Evolutionary conservation across 73 alveolate genomes (phyloP), one percentile per base, ranked within the genome.

Genomic region (Paramecium bursaria): DNA sequence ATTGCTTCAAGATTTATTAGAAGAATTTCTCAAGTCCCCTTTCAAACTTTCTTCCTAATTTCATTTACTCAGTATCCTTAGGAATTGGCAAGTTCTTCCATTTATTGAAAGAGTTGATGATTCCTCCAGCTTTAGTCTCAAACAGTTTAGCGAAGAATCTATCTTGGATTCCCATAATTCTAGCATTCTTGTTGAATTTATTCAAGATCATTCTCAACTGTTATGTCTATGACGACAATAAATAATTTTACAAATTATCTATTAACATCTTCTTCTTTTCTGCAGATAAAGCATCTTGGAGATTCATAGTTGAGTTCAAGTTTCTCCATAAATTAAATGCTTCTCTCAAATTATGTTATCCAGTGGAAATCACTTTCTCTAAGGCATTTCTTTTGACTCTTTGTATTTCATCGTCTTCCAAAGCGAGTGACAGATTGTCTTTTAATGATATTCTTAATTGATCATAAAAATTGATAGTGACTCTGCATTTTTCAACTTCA

Each of bases 1-100:
- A 67, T 2, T 21, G 60, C 11, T 67, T 67, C 22, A 67, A 19
- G 22, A 39, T 42, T 14, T 21, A 5, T 4, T 15, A 57, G 60
- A 67, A 67, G 4, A 67, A 17, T 4, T 25, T 42, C 1, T 67
- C 82, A n/a, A 67, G 30, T 0, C 35, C 21, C 44, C 82, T 67
- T 21, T 67, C 82, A 6, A 67, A 67, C 17, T 67, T 67, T 67
- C 82, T 67, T 35, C 50, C 82, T 19, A 39, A 39, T 47, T 67
- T 67, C 21, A 67, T 21, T 35, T 31, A 31, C 44, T 67, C 82
- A 42, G 53, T 67, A 39, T 67, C 50, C 4, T 11, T 21, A 39
- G 82, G 82, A 11, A 25, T 47, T 5, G 82, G 82, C 10, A 67
- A 27, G 14, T 67, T 67, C n/a, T 67, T 67, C 82, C 82, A 67